Evolutionary conservation across 2,329 filamentous ascomycete species (phyloP).

Genomic region (Diaporthe vexans): DNA sequence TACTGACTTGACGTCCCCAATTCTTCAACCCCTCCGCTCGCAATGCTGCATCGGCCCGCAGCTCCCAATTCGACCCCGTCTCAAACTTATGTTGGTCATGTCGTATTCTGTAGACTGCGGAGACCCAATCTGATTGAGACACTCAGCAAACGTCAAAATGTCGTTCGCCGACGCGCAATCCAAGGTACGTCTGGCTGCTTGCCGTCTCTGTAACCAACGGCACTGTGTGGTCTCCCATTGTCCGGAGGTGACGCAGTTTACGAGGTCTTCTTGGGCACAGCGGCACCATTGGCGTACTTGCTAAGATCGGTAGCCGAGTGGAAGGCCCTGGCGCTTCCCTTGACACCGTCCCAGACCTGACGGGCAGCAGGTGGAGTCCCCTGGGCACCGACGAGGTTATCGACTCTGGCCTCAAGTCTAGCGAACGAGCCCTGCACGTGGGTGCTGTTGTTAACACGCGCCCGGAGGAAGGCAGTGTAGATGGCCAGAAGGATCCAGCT

Average conservation of each 20-base stretch:
- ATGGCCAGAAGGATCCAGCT: constrained; percentile 89
- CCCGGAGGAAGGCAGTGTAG: constrained; percentile 94
- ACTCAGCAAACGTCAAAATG: background rate
- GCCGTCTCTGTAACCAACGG: background rate
- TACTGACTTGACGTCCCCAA: background rate
- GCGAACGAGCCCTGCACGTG: constrained; percentile 90
- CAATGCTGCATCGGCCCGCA: background rate
- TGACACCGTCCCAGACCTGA: constrained; percentile 84
- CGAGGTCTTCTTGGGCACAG: constrained; percentile 75
- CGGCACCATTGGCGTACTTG: constrained; percentile 75
- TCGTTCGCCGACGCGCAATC: background rate
- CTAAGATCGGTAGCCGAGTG: constrained; percentile 84
- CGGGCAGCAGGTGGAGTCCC: constrained; percentile 85
- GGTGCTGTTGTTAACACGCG: constrained; percentile 88
- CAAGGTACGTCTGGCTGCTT: background rate
- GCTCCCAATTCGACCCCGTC: background rate
- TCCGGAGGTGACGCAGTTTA: constrained; percentile 50
- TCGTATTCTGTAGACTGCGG: background rate
- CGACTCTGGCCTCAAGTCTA: constrained; percentile 80
- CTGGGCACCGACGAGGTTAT: constrained; percentile 87
- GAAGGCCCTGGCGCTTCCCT: constrained; percentile 79
- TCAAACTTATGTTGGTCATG: constrained; percentile 3
- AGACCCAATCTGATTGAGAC: background rate
- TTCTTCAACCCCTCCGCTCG: background rate
- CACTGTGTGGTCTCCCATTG: background rate